Evolutionary conservation across 2,329 filamentous ascomycete species (phyloP), one percentile per base, ranked within the genome.

Genomic region (Diplodia sapinea): DNA sequence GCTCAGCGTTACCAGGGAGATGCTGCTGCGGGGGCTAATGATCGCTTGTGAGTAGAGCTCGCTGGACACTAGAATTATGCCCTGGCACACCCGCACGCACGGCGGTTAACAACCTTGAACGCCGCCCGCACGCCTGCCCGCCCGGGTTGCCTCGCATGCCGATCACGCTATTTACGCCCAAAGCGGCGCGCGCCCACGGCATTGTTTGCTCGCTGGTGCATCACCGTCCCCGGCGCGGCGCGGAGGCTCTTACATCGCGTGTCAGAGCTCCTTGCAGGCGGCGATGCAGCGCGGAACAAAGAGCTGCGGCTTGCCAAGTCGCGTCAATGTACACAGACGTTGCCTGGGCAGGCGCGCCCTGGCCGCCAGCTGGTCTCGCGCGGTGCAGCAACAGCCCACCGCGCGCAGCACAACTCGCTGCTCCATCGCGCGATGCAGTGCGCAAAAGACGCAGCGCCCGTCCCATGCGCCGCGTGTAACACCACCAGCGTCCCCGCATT

Each of bases 1-100:
- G 69, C 69, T 70, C 56, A 63, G 62, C 69, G 70, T 69, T 65
- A 69, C 67, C 66, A 61, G 67, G 69, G 68, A 66, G 70, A 70
- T 68, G 67, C 64, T 68, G 71, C 69, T 67, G 70, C 67, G 72
- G 69, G 72, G 76, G 70, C 73, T 72, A 72, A 73, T 67, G 61
- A 50, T 67, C 66, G 72, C 72, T 68, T 68, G 66, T 51, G 57
- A 61, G 64, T 29, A 62, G 65, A 67, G 65, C 51, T 68, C 67
- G 59, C 62, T 38, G 67, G 66, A 68, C 67, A 65, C 67, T 68
- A 59, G 66, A 65, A 68, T 65, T 65, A 56, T 68, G 59, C 59
- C 57, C 57, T 62, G 57, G 57, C 57, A 62, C 57, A 62, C 57
- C 57, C 47, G 59, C 59, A 38, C 59, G 29, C 29, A 51, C 51